These are phyloP conservation scores for Trichomonascus vanleenenianus DNA, from an alignment of 805 yeast species.

Conservation along the genomic window DNA sequence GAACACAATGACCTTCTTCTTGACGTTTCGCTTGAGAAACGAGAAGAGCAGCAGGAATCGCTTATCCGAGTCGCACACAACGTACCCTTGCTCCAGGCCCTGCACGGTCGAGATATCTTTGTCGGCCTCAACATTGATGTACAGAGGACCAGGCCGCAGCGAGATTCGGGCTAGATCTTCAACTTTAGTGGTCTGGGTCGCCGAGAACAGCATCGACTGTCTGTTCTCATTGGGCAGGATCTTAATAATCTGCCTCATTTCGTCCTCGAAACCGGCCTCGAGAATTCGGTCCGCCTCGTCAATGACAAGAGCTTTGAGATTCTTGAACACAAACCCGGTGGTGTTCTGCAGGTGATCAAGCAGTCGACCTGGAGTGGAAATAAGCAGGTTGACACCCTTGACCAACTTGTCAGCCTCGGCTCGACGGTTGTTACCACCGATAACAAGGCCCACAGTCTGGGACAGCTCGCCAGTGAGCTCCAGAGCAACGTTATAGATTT, in stretches of 20 bases:
- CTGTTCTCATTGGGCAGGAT: conserved; percentile 88
- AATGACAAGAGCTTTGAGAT: conserved; percentile 85
- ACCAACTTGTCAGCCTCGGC: conserved; percentile 92
- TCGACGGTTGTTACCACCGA: conserved; percentile 97
- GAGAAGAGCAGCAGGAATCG: conserved; percentile 85
- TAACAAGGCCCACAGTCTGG: conserved; percentile 93
- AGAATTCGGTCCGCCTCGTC: conserved; percentile 98
- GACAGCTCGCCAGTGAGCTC: conserved; percentile 85
- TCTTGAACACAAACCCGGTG: conserved; percentile 86
- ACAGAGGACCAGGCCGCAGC: conserved; percentile 83
- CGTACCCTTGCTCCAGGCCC: conserved; percentile 97
- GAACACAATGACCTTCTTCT: conserved; percentile 84
- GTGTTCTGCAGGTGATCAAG: conserved; percentile 96
- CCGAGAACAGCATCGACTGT: conserved; percentile 97
- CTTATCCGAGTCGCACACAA: conserved; percentile 93
- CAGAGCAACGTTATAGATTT: conserved; percentile 95
- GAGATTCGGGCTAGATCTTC: conserved; percentile 97
- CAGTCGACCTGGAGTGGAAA: conserved; percentile 97
- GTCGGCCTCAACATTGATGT: conserved; percentile 86
- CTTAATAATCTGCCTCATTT: conserved; percentile 93
- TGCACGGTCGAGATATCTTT: conserved; percentile 86
- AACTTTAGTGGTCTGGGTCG: conserved; percentile 97
- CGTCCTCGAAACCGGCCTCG: conserved; percentile 98
- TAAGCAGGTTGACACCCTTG: conserved; percentile 87
- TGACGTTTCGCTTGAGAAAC: conserved; percentile 84